Percentiles rank a stretch among this genome's conserved stretches.
phyloP scores from a whole-genome alignment of 495 filamentous ascomycete genomes.

The Tirmania nivea region DNA sequence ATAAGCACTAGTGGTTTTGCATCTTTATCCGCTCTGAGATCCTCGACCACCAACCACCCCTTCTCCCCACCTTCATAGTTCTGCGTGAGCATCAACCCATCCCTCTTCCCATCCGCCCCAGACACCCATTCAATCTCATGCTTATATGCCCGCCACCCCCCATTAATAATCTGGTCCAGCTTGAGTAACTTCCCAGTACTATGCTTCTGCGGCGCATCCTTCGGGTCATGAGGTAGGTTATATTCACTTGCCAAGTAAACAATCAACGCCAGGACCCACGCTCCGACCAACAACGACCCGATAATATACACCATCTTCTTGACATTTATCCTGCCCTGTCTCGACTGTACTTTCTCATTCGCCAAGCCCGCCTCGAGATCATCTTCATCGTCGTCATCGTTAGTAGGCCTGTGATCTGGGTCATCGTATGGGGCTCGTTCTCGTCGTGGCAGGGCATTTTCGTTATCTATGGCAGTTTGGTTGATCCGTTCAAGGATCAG shows the following conservation, averaged over 20 bases:
- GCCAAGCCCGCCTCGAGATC: slow-evolving; percentile 18
- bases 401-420: slow-evolving; percentile 3
- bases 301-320: slow-evolving; percentile 47
- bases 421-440: slow-evolving; percentile 20
- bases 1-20: slow-evolving; percentile 32
- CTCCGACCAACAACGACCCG: slow-evolving; percentile 41
- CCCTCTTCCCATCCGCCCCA: slow-evolving; percentile 69
- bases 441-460: slow-evolving; percentile 12
- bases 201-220: slow-evolving; percentile 24
- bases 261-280: slow-evolving; percentile 60
- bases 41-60: slow-evolving; percentile 19
- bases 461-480: slow-evolving; percentile 10
- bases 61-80: slow-evolving; percentile 14
- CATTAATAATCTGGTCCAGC: slow-evolving; percentile 53
- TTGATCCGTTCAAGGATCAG: slow-evolving; percentile 53
- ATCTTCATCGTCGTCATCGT: slow-evolving; percentile 27
- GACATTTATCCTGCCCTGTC: slow-evolving; percentile 36
- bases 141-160: slow-evolving; percentile 43
- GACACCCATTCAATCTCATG: slow-evolving; percentile 76
- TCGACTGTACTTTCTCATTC: slow-evolving; percentile 6
- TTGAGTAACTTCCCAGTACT: slow-evolving; percentile 50
- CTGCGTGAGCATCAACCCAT: slow-evolving; percentile 50
- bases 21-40: slow-evolving; percentile 31
- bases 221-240: slow-evolving; percentile 28
- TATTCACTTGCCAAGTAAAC: slow-evolving; percentile 46